Evolutionary conservation across 2,329 filamentous ascomycete genomes (phyloP), one percentile per base, ranked within the genome.

Genomic region (Myriosclerotinia curreyana): DNA sequence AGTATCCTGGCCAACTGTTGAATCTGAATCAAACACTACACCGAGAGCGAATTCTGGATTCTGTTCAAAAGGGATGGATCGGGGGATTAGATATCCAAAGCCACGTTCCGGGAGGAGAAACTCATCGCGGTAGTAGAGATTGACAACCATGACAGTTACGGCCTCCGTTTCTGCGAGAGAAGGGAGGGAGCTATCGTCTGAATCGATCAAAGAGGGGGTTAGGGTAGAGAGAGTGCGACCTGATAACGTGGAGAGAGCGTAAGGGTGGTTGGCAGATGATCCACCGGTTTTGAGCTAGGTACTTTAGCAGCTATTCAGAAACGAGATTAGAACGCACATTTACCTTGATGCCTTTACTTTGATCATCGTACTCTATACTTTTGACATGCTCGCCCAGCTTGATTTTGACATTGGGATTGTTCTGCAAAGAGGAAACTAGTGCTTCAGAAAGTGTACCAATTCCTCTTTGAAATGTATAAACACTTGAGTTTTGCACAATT

Each of bases 21-120:
- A 70, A 59, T 75, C 65, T 22, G 87, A 91, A 76, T 96, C 92
- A 76, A 98, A 98, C 66, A 98, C 89, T 60, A 98, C 93, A 67
- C 95, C 95, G 7, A 99, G 86, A 0, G 89, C 90, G 66, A 86
- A 84, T 75, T 96, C 91, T 1, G 91, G 89, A 74, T 96, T 96
- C 69, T 91, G 82, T 46, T 86, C 84, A 55, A 82, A 80, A 3
- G 87, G 83, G 1, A 91, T 82, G 20, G 86, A 86, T 65, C 86
- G 86, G 1, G 95, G 94, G 65, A 99, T 90, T 6, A 99, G 84
- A 76, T 98, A 98, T 68, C 95, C 95, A 74, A 98, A 96, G 22
- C 93, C 95, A 38, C 86, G 79, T 17, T 85, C 83, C 2, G 71
- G 66, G 56, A 91, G 80, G 44, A 96, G 78, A 64, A 84, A 73